Percentiles rank a stretch among this genome's conserved stretches.
Evolutionary conservation across 148 eudicot species (phyloP).

Genomic region (Persicaria tinctoria): DNA sequence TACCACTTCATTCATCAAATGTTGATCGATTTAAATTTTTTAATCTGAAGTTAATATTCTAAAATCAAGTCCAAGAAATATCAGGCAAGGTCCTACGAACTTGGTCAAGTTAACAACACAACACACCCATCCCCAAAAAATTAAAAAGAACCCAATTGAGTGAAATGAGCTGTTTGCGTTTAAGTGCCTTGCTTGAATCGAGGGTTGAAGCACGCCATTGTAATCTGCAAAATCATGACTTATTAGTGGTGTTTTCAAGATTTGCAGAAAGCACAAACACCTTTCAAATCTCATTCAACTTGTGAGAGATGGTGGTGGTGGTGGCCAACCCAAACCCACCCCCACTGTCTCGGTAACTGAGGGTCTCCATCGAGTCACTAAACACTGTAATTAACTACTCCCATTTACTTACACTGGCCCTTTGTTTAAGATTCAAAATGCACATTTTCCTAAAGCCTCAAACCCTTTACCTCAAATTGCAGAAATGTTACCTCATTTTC

Average conservation of each 20-base stretch:
- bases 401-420: neutral
- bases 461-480: no score
- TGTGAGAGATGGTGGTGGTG: neutral
- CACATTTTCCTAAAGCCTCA: neutral
- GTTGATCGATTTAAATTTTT: no score
- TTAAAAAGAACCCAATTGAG: no score
- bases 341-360: slow-evolving; percentile 3
- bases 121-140: no score
- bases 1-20: no score
- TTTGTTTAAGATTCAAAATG: neutral
- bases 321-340: no score
- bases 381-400: neutral
- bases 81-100: no score
- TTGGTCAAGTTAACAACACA: no score
- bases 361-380: slow-evolving; percentile 9
- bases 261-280: neutral
- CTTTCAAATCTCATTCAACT: slow-evolving; percentile 2
- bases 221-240: neutral
- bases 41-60: no score
- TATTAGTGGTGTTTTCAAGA: neutral
- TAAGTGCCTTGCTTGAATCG: neutral
- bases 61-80: no score
- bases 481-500: no score
- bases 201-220: slow-evolving; percentile 4
- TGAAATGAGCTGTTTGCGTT: slow-evolving; percentile 2